Percentiles rank a stretch among this genome's conserved stretches.
phyloP scores from a whole-genome alignment of 768 basidiomycete genomes.

The Panellus pusillus region DNA sequence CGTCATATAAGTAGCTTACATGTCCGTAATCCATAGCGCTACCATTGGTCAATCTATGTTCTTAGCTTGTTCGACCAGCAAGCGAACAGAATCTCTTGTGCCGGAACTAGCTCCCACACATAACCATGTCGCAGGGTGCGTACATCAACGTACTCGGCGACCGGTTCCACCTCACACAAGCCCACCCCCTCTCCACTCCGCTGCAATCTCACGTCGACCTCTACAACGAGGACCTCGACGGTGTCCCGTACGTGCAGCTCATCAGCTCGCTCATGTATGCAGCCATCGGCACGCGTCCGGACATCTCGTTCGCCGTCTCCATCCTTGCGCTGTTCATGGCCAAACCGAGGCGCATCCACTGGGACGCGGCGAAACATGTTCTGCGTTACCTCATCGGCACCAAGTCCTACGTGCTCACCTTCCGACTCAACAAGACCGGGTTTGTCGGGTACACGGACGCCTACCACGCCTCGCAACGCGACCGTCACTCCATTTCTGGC shows the following conservation, averaged over 20 bases:
- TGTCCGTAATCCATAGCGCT: too few relatives aligned
- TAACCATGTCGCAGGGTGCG: conserved; percentile 20
- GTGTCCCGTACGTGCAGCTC: not conserved
- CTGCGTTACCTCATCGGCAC: conserved; percentile 23
- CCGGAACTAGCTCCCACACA: too few relatives aligned
- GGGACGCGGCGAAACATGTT: conserved; percentile 16
- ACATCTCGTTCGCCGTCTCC: conserved; percentile 16
- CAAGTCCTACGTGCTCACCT: not conserved
- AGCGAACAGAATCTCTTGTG: too few relatives aligned
- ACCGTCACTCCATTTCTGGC: conserved; percentile 32
- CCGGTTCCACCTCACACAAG: conserved; percentile 27
- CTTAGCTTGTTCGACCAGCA: too few relatives aligned
- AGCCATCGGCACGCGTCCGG: not conserved
- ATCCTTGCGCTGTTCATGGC: conserved; percentile 15
- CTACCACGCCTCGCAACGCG: conserved; percentile 16
- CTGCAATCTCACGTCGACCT: conserved; percentile 26
- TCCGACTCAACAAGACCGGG: not conserved
- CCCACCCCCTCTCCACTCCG: conserved; percentile 27
- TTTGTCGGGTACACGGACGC: conserved; percentile 15
- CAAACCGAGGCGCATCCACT: conserved; percentile 18
- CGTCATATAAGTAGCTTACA: too few relatives aligned
- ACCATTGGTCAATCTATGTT: too few relatives aligned
- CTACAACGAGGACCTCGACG: not conserved
- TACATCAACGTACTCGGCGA: conserved; percentile 32
- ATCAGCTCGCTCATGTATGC: not conserved